Evolutionary conservation across 805 yeast genomes (phyloP), one percentile per base, ranked within the genome.

Genomic region (Zygoascus bituminiphila): DNA sequence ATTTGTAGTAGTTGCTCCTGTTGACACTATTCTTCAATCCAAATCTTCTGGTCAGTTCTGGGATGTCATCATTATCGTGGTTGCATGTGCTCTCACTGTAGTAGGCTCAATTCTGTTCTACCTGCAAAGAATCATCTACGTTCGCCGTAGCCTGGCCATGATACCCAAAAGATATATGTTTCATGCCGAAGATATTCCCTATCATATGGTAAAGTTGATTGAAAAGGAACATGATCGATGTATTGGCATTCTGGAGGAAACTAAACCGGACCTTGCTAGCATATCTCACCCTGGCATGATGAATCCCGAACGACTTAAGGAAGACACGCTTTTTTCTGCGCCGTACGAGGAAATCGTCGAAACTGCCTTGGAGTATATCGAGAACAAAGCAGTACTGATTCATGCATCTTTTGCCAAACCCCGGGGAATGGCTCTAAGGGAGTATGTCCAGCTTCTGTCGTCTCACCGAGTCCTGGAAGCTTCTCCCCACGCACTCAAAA

Each of bases 131-230:
- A 67, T 87, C 6, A 68, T 80, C 48, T 72, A 75, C 21, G 71
- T 76, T 48, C 72, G 82, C 49, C 72, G 78, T 46, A 69, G 81
- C 44, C 59, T 88, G 52, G 77, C 78, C 50, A 93, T 84, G 54
- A 84, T 89, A 17, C 97, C 97, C 0, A 77, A 83, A 52, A 68
- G 78, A 19, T 88, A 87, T 62, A 72, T 88, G 23, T 89, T 95
- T 1, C 70, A 78, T 15, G 65, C 72, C 5, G 80, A 76, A n/a
- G 87, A 82, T 57, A 62, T 82, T 37, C 81, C 85, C 1, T 63
- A 62, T n/a, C 61, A 66, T 2, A 70, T 76, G 50, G 63, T 74
- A 38, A 54, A 58, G 5, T 58, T 65, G 55, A 70, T 82, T 21
- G 54, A 62, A 3, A 55, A 59, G 33, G 75, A 74, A 45, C 65